Evolutionary conservation across 805 yeast species (phyloP).

Genomic region (Candida silvicultrix): DNA sequence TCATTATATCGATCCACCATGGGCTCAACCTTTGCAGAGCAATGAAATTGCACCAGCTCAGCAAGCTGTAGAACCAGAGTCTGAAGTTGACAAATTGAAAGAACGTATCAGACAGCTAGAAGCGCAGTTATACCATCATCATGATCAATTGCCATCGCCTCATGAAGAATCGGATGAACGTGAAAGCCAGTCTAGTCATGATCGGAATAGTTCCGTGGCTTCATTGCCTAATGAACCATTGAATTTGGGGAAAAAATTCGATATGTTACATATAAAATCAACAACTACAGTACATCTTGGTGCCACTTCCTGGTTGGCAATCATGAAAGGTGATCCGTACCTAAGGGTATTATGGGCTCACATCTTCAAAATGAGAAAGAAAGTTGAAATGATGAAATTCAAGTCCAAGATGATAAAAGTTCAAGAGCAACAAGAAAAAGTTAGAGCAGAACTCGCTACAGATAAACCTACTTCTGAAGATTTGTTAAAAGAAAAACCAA

Average conservation of each 20-base stretch:
- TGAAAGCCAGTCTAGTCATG: conserved; percentile 7
- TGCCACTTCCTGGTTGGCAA: conserved; percentile 52
- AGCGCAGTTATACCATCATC: conserved; percentile 15
- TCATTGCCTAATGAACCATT: conserved; percentile 17
- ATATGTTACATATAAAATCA: conserved; percentile 36
- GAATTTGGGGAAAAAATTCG: conserved; percentile 35
- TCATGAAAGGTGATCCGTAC: conserved; percentile 54
- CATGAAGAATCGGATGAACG: neutral
- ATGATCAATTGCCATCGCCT: neutral
- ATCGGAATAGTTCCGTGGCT: neutral
- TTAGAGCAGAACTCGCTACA: conserved; percentile 8
- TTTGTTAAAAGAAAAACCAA: neutral
- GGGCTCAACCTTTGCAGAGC: conserved; percentile 44
- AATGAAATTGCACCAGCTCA: conserved; percentile 40
- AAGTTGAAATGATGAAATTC: conserved; percentile 21
- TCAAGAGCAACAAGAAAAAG: neutral
- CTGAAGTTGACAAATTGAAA: conserved; percentile 47
- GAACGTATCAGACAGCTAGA: conserved; percentile 48
- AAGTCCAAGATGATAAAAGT: conserved; percentile 2
- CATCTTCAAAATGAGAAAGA: conserved; percentile 35
- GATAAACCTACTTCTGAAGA: neutral
- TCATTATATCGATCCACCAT: conserved; percentile 51
- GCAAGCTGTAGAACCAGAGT: conserved; percentile 37
- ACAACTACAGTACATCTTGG: conserved; percentile 40
- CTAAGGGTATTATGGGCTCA: conserved; percentile 48